Evolutionary conservation across 1,139 yeast genomes (phyloP), one percentile per base, ranked within the genome.

Genomic region (Pneumocystis canis): DNA sequence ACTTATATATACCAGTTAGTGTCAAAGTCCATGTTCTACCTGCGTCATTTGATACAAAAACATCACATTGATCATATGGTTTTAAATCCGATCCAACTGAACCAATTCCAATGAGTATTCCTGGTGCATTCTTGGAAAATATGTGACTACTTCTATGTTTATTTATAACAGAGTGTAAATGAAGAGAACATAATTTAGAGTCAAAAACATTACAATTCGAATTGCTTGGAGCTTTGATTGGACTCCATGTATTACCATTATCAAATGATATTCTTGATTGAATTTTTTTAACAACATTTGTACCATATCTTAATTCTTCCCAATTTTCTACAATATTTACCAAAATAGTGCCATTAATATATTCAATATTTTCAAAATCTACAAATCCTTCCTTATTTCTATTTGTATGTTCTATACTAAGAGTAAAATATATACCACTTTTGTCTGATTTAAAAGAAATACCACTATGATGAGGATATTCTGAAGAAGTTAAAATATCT

Each of bases 301-400:
- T 59, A 18, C 53, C 39, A 25, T 58, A 57, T 31, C 58, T 35
- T 18, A 65, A 58, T 11, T 72, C 74, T 41, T 68, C 66, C 60
- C 64, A 65, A 62, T 69, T 66, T 30, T 65, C 65, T 25, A 73
- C 69, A 25, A 77, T 69, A 67, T 80, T 81, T n/a, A 84, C 82
- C 59, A 85, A 71, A 84, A 89, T 81, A 25, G 82, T 82, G 16
- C 94, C 94, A 66, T 85, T 89, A 57, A 85, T 77, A n/a, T 79
- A 79, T 66, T 82, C 79, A 9, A 84, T 77, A 66, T 82, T 82
- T 58, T 77, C 78, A 30, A 84, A 70, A 28, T 79, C 76, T 2
- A 74, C 73, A 64, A 74, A 67, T 2, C 81, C 81, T n/a, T 72
- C 58, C 3, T 67, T 63, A 30, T 76, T 77, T 25, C 78, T 74